Percentiles rank a stretch among this genome's conserved stretches.
These are phyloP conservation scores for Populus alba DNA, from an alignment of 345 rosid species.

Conservation along the genomic window DNA sequence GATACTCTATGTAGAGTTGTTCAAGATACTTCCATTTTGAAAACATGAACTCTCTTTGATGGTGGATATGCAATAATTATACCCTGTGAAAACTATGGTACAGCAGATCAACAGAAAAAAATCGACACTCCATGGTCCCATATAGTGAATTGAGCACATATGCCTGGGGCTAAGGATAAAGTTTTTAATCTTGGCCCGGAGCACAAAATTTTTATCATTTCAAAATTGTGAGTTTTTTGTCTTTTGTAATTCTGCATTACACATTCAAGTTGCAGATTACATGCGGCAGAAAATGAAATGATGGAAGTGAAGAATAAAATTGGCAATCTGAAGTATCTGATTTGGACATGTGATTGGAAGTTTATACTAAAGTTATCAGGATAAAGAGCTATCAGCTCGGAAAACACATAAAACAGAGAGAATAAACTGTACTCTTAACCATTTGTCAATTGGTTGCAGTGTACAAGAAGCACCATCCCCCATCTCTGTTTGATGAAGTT, in stretches of 20 bases:
- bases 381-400: neutral
- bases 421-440: neutral
- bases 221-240: neutral
- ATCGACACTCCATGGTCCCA: neutral
- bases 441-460: constrained; percentile 50
- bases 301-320: neutral
- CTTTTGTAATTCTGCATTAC: neutral
- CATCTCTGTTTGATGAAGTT: constrained; percentile 76
- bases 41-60: neutral
- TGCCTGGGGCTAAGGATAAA: neutral
- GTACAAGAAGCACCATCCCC: constrained; percentile 95
- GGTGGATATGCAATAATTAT: neutral
- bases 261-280: neutral
- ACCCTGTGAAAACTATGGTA: neutral
- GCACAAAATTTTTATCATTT: neutral
- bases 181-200: neutral
- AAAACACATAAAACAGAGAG: constrained; percentile 2
- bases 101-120: neutral
- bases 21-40: neutral
- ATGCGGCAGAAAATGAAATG: neutral
- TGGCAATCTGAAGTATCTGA: neutral
- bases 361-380: neutral
- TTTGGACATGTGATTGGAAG: neutral
- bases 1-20: neutral
- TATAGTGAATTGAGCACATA: neutral